Evolutionary conservation across 495 filamentous ascomycete genomes (phyloP), one percentile per base, ranked within the genome.

Genomic region (Terfezia boudieri): DNA sequence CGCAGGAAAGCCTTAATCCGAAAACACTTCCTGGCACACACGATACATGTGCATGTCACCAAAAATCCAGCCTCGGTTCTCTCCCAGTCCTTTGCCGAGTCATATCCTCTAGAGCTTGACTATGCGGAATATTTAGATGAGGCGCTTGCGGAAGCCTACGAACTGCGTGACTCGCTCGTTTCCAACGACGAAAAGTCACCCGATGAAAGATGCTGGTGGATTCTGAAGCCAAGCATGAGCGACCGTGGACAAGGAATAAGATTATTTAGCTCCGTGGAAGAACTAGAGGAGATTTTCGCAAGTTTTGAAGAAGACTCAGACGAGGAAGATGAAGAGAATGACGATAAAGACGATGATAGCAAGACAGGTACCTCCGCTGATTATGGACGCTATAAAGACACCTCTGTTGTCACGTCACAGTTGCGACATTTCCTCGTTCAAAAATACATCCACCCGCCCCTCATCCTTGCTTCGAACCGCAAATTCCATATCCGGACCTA

Each of bases 401-500:
- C 26, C 26, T 32, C 26, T 32, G 26, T 32, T 32, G 26, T 86
- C 50, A 85, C 87, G 9, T 88, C 82, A 9, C 89, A 96, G 57
- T 80, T 98, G 55, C 83, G 90, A 59, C 88, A 96, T 67, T 98
- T 98, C 71, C 76, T 94, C 64, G 85, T 81, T 3, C 90, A 98
- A 67, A 82, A 84, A n/a, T 98, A 98, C 67, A 88, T 95, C 64
- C 76, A 92, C 66, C 83, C 81, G 4, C 88, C 89, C 2, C 77
- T 98, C 4, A 32, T 32, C 26, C 73, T 95, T 2, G 71, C 94
- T 3, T 71, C 74, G n/a, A 70, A 72, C 55, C 76, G 79, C 37
- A 98, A 98, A 69, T 98, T 98, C 72, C 90, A 98, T 68, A 84
- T 98, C 61, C 75, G 90, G 23, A 81, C 81, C 2, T 98, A 98